Conservation (phyloP, 2,329 filamentous ascomycete genomes). For the Fusarium proliferatum region DNA sequence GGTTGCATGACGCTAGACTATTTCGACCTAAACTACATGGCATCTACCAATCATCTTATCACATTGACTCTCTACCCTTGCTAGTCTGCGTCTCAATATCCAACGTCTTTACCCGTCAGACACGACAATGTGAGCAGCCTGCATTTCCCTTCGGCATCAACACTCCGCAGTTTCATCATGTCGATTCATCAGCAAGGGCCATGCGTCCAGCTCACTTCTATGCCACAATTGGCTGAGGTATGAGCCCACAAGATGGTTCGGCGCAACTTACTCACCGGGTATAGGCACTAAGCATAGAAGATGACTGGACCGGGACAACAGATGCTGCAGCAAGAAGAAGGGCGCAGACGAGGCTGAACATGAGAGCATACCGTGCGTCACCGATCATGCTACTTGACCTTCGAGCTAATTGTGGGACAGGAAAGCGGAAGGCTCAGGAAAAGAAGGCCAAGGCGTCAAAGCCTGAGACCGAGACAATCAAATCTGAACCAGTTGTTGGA, state of each 20-base stretch:
- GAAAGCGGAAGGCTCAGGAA: constrained; percentile 17
- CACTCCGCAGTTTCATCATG: background rate
- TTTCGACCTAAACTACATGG: background rate
- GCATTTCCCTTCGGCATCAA: constrained; percentile 9
- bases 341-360: constrained; percentile 59
- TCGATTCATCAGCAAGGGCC: background rate
- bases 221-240: constrained; percentile 25
- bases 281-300: constrained; percentile 53
- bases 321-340: constrained; percentile 55
- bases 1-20: constrained; percentile 21
- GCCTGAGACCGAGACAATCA: background rate
- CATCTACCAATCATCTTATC: background rate
- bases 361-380: constrained; percentile 52
- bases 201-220: constrained; percentile 13
- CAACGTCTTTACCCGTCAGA: background rate
- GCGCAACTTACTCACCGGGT: constrained; percentile 4
- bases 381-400: rapidly evolving
- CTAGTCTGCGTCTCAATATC: constrained; percentile 12
- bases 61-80: background rate
- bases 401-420: background rate
- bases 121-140: constrained; percentile 43
- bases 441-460: background rate
- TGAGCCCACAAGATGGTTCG: background rate
- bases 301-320: constrained; percentile 59
- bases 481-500: background rate